Evolutionary conservation across 768 basidiomycete genomes (phyloP).

Genomic region (Leucosporidium creatinivorum): DNA sequence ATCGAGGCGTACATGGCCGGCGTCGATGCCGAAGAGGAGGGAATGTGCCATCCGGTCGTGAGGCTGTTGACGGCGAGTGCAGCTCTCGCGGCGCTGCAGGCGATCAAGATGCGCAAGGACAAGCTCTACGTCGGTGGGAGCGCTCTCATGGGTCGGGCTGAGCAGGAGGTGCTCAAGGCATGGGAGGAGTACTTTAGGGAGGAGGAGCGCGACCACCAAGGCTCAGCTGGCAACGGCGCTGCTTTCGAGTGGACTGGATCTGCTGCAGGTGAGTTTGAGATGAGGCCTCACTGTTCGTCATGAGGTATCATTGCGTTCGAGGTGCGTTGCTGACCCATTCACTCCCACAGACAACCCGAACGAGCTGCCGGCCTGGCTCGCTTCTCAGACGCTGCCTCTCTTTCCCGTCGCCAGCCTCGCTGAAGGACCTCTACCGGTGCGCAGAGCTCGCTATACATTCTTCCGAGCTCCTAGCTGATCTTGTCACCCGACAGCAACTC

Average conservation of each 20-base stretch:
- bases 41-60: conserved; percentile 3
- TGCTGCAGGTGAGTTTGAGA: background rate
- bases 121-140: conserved; percentile 24
- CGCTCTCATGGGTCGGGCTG: conserved; percentile 7
- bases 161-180: conserved; percentile 5
- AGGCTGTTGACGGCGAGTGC: conserved; percentile 10
- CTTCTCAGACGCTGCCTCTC: conserved; percentile 19
- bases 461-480: background rate
- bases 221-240: too few species aligned
- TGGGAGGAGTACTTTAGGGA: conserved; percentile 4
- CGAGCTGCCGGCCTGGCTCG: conserved; percentile 20
- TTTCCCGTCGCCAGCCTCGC: conserved; percentile 7
- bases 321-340: background rate
- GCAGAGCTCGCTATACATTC: background rate
- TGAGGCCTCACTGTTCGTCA: background rate
- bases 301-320: background rate
- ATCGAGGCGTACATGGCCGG: conserved; percentile 3
- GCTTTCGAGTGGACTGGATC: background rate
- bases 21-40: conserved; percentile 3
- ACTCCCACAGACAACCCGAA: background rate
- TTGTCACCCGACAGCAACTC: conserved; percentile 4
- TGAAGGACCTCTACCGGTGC: background rate
- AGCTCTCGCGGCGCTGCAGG: conserved; percentile 19
- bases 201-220: background rate
- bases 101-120: conserved; percentile 25